Conservation (phyloP, 1,284 basidiomycete genomes). For the Leccinum glutinopallens region DNA sequence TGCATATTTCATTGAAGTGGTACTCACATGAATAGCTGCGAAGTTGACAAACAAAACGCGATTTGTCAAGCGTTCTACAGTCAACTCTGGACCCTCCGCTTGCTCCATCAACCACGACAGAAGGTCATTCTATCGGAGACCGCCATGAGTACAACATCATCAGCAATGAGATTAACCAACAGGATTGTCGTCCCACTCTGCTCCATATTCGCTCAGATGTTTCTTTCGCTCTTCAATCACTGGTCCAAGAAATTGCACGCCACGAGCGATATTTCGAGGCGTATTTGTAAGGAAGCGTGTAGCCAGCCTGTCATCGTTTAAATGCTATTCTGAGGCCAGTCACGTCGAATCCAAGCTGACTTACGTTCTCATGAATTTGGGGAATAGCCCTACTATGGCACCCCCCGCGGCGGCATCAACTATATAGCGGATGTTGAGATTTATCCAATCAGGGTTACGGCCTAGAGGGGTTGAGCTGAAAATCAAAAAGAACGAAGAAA, state of each 20-base stretch:
- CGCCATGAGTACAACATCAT: not conserved
- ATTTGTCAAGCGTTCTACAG: slow-evolving; percentile 33
- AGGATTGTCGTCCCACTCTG: slow-evolving; percentile 39
- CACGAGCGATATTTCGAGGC: slow-evolving; percentile 2
- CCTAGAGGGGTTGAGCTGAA: slow-evolving; percentile 33
- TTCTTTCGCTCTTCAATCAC: slow-evolving; percentile 41
- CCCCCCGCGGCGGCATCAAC: slow-evolving; percentile 34
- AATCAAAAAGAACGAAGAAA: not conserved
- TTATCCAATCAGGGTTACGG: slow-evolving; percentile 41
- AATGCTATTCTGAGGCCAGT: not conserved
- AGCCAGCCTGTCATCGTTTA: slow-evolving; percentile 1
- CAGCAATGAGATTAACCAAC: slow-evolving; percentile 26
- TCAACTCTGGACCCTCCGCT: slow-evolving; percentile 35
- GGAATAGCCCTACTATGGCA: slow-evolving; percentile 37
- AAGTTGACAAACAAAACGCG: slow-evolving; percentile 42
- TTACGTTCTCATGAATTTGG: slow-evolving; percentile 42
- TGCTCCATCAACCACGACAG: slow-evolving; percentile 46
- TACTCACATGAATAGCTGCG: not conserved
- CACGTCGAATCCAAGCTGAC: slow-evolving; percentile 10
- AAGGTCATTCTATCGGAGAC: slow-evolving; percentile 35
- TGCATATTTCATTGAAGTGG: not conserved
- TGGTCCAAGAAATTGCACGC: slow-evolving; percentile 34
- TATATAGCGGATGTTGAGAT: slow-evolving; percentile 38
- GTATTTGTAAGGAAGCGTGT: not conserved
- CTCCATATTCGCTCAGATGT: slow-evolving; percentile 36